phyloP scores from a whole-genome alignment of 164 flowering plant genomes.

The Piper betle region DNA sequence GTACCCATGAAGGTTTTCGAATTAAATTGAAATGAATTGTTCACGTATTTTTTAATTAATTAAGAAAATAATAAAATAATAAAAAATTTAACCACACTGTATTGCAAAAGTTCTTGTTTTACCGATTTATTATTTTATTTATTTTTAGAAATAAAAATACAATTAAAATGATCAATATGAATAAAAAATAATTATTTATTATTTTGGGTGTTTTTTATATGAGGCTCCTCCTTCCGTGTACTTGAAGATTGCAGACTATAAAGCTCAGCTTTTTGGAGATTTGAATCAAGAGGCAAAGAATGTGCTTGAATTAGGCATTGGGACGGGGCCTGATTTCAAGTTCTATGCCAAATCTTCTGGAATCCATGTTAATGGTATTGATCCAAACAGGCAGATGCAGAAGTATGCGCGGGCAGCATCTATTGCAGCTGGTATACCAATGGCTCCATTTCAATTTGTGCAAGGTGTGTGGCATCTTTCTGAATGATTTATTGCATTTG shows the following conservation, averaged over 20 bases:
- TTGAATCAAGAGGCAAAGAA: conserved; percentile 46
- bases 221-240: too few relatives aligned
- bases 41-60: too few relatives aligned
- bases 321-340: conserved; percentile 82
- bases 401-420: conserved; percentile 74
- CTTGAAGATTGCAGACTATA: conserved; percentile 78
- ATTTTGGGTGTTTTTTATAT: too few relatives aligned
- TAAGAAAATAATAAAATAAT: too few relatives aligned
- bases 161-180: too few relatives aligned
- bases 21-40: too few relatives aligned
- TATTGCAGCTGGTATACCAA: conserved; percentile 48
- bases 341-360: conserved; percentile 48
- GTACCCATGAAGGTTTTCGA: too few relatives aligned
- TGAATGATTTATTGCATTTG: not conserved
- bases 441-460: conserved; percentile 33
- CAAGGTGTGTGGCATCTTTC: conserved; percentile 41
- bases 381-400: conserved; percentile 76
- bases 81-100: too few relatives aligned
- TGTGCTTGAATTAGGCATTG: conserved; percentile 83
- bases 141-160: too few relatives aligned
- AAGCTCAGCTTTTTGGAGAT: conserved; percentile 40
- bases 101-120: too few relatives aligned
- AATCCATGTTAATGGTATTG: conserved; percentile 47
- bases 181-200: too few relatives aligned
- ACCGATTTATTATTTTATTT: too few relatives aligned